Conservation (phyloP, 805 yeast genomes). For the Jamesozyma lodderae region DNA sequence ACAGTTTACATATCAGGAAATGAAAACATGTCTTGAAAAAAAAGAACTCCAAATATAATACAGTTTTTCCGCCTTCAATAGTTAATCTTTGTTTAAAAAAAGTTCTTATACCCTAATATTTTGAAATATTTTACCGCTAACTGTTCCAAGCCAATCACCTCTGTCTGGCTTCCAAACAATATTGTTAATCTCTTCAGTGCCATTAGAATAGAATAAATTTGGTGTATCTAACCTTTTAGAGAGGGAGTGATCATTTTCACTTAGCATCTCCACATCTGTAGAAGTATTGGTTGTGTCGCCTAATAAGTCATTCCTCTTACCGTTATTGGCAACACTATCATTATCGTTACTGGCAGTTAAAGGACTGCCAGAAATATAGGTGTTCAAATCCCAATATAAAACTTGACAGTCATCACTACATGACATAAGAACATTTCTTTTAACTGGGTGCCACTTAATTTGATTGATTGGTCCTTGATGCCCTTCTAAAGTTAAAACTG, state of each 20-base stretch:
- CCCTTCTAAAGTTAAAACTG: conserved; percentile 59
- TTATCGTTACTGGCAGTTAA: not conserved
- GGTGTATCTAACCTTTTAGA: conserved; percentile 20
- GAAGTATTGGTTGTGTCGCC: no score
- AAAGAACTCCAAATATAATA: no score
- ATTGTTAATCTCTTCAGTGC: conserved; percentile 64
- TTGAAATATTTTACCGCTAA: conserved; percentile 32
- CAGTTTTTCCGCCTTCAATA: no score
- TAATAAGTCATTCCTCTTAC: no score
- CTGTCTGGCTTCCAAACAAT: conserved; percentile 53
- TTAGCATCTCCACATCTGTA: not conserved
- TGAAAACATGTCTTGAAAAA: no score
- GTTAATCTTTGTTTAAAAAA: no score
- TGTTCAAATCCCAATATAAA: conserved; percentile 53
- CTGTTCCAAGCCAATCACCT: conserved; percentile 74
- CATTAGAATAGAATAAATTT: conserved; percentile 43
- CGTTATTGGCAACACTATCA: not conserved
- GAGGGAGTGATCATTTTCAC: not conserved
- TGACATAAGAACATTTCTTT: conserved; percentile 45
- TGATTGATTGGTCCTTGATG: conserved; percentile 62
- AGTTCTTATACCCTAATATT: conserved; percentile 25
- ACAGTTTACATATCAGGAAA: no score
- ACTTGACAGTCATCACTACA: conserved; percentile 73
- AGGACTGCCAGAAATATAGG: conserved; percentile 10
- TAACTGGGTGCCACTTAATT: conserved; percentile 76